Conservation (phyloP, 345 rosid species). For the Microthlaspi erraticum region DNA sequence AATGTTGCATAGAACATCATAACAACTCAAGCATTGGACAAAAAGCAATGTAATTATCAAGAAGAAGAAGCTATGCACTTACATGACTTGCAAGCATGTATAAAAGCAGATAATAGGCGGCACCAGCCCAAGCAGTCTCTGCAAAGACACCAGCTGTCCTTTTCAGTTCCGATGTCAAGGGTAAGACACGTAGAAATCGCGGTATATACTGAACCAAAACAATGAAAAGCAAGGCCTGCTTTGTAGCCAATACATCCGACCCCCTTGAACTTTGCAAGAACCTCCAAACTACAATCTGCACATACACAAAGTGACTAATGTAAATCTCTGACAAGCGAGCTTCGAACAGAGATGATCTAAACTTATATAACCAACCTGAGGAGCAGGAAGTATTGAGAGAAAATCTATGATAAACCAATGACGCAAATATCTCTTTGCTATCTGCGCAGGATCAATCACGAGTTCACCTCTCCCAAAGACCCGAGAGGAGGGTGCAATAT, state of each 20-base stretch:
- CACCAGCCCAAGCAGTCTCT: constrained; percentile 97
- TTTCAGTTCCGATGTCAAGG: constrained; percentile 81
- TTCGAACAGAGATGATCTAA: constrained; percentile 7
- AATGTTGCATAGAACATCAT: background rate
- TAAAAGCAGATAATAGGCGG: constrained; percentile 79
- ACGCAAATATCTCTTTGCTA: constrained; percentile 83
- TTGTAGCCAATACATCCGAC: constrained; percentile 75
- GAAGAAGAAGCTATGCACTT: constrained; percentile 43
- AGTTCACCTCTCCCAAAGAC: constrained; percentile 97
- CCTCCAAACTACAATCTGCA: constrained; percentile 94
- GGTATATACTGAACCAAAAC: constrained; percentile 79
- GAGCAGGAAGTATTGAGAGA: constrained; percentile 81
- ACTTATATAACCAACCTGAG: constrained; percentile 66
- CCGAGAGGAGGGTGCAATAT: constrained; percentile 93
- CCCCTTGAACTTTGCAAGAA: constrained; percentile 75
- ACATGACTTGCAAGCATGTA: constrained; percentile 99
- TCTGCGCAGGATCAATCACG: constrained; percentile 84
- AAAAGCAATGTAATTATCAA: background rate
- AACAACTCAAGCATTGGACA: background rate
- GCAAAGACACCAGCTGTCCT: constrained; percentile 95
- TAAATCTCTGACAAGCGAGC: constrained; percentile 18
- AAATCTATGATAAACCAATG: constrained; percentile 78
- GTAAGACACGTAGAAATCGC: constrained; percentile 67
- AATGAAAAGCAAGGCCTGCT: constrained; percentile 71
- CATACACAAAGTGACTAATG: constrained; percentile 18